Conservation (phyloP, 2,329 filamentous ascomycete genomes). For the Simplicillium sp. region DNA sequence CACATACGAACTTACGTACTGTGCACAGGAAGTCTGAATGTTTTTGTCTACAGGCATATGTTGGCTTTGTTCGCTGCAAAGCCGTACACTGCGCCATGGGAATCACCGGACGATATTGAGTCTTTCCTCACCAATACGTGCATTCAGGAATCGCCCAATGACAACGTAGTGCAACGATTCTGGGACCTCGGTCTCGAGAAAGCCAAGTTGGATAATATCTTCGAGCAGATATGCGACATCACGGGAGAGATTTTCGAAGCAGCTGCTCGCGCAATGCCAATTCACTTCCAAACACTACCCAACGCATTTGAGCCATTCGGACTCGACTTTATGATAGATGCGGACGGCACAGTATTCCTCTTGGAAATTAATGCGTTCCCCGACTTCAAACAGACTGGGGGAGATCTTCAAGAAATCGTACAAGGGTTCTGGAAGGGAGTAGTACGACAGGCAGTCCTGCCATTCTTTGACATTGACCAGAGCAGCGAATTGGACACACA, state of each 20-base stretch:
- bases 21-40: conserved; percentile 64
- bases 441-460: conserved; percentile 53
- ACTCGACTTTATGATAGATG: conserved; percentile 79
- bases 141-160: conserved; percentile 55
- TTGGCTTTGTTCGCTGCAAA: conserved; percentile 82
- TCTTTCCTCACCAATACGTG: conserved; percentile 93
- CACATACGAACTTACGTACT: conserved; percentile 91
- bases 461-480: conserved; percentile 49
- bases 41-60: conserved; percentile 87
- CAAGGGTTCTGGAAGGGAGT: conserved; percentile 68
- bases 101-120: conserved; percentile 43
- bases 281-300: conserved; percentile 84
- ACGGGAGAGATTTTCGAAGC: conserved; percentile 79
- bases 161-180: conserved; percentile 64
- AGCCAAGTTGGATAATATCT: conserved; percentile 53
- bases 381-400: conserved; percentile 90
- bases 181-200: conserved; percentile 50
- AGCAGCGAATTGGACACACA: conserved; percentile 12
- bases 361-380: conserved; percentile 94
- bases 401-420: conserved; percentile 63
- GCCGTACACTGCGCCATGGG: conserved; percentile 59
- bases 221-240: conserved; percentile 61
- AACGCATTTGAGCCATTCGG: conserved; percentile 92
- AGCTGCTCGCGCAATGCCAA: conserved; percentile 70
- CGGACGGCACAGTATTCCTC: conserved; percentile 55